A percentile compares a stretch with the other conserved stretches of the same genome.
Evolutionary conservation across 1,284 basidiomycete species (phyloP).

Genomic region (Phaffia rhodozyma): DNA sequence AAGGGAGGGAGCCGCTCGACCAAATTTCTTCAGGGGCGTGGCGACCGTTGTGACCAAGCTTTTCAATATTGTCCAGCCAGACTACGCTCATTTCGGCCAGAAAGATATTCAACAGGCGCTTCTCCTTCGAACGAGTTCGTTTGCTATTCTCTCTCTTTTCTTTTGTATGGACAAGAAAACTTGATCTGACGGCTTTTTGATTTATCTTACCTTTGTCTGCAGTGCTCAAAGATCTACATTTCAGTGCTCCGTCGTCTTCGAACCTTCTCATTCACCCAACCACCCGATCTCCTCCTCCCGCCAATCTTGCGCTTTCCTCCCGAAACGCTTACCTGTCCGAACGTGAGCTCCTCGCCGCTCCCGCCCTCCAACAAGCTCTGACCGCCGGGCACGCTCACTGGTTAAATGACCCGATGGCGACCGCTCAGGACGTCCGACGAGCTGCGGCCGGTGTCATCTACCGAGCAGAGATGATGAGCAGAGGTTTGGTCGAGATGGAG

Average conservation of each 20-base stretch:
- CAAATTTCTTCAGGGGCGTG: slow-evolving; percentile 90
- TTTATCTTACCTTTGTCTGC: not conserved
- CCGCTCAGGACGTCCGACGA: slow-evolving; percentile 43
- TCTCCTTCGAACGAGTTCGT: slow-evolving; percentile 56
- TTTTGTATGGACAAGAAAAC: not conserved
- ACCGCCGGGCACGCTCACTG: slow-evolving; percentile 46
- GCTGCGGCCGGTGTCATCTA: slow-evolving; percentile 32
- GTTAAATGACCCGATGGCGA: slow-evolving; percentile 40
- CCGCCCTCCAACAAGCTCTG: slow-evolving; percentile 60
- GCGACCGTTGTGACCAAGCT: slow-evolving; percentile 91
- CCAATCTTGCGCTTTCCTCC: slow-evolving; percentile 72
- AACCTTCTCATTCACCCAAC: slow-evolving; percentile 76
- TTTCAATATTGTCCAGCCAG: slow-evolving; percentile 71
- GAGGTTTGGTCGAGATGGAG: slow-evolving; percentile 52
- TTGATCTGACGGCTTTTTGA: not conserved
- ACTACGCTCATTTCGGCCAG: slow-evolving; percentile 88
- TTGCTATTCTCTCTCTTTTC: not conserved
- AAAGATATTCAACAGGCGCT: slow-evolving; percentile 97
- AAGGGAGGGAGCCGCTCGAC: slow-evolving; percentile 74
- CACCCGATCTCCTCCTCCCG: slow-evolving; percentile 45
- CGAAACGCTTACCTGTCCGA: slow-evolving; percentile 73
- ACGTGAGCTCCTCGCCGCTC: slow-evolving; percentile 54
- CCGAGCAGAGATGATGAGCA: slow-evolving; percentile 29
- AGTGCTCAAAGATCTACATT: slow-evolving; percentile 66
- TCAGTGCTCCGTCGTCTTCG: slow-evolving; percentile 57